phyloP scores from a whole-genome alignment of 352 stramenopile genomes.

The Phytophthora multivora region DNA sequence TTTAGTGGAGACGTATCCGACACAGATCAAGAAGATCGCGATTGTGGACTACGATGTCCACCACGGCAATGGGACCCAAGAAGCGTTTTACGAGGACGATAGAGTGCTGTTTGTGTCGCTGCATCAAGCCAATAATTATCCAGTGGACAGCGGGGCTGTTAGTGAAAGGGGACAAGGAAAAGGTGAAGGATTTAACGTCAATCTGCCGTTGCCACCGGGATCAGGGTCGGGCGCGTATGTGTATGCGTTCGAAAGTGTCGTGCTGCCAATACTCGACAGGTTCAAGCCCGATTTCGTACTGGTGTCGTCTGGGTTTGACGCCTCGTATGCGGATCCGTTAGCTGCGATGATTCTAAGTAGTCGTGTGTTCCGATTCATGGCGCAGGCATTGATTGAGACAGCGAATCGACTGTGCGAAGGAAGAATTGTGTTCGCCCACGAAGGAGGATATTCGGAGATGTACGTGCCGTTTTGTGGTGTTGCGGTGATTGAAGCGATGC shows the following conservation, averaged over 20 bases:
- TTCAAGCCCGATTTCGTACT: constrained; percentile 87
- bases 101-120: constrained; percentile 78
- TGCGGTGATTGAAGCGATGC: constrained; percentile 76
- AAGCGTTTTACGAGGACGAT: constrained; percentile 85
- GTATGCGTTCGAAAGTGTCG: constrained; percentile 65
- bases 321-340: constrained; percentile 82
- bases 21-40: constrained; percentile 84
- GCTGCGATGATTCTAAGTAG: constrained; percentile 87
- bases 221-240: constrained; percentile 76
- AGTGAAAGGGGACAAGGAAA: constrained; percentile 45
- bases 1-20: constrained; percentile 57
- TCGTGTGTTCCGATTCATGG: constrained; percentile 71
- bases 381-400: constrained; percentile 48
- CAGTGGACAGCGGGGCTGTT: constrained; percentile 49
- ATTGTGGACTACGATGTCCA: constrained; percentile 97
- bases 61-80: constrained; percentile 96
- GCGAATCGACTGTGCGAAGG: constrained; percentile 53
- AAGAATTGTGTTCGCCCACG: constrained; percentile 75
- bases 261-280: constrained; percentile 62
- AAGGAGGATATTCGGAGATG: constrained; percentile 87
- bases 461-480: constrained; percentile 92
- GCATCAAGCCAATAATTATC: constrained; percentile 87
- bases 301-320: constrained; percentile 79
- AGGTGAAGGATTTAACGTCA: constrained; percentile 70
- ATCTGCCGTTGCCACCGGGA: constrained; percentile 86